Percentiles rank a stretch among this genome's conserved stretches.
These are phyloP conservation scores for Paramecium octaurelia DNA, from an alignment of 73 alveolate genomes.

Conservation along the genomic window DNA sequence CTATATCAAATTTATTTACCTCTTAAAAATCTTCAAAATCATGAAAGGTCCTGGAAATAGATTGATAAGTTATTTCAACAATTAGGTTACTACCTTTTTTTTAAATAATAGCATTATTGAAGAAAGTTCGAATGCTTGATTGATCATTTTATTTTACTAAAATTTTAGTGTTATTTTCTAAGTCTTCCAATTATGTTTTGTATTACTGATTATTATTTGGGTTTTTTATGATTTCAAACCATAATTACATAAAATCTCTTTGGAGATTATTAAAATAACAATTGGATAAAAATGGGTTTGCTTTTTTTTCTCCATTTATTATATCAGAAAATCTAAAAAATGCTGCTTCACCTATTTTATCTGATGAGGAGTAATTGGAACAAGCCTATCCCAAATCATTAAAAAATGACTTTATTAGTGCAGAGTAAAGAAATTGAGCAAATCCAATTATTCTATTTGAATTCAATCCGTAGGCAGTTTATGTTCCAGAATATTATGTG, in stretches of 20 bases:
- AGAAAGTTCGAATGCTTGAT: background rate
- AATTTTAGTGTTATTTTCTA: background rate
- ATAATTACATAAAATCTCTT: background rate
- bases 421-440: background rate
- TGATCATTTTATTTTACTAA: background rate
- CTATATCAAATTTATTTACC: no score
- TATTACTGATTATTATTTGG: no score
- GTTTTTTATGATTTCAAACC: background rate
- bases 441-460: background rate
- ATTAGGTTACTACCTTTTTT: no score
- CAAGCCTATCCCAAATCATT: background rate
- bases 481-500: no score
- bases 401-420: background rate
- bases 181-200: no score
- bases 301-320: background rate
- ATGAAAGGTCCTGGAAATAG: no score
- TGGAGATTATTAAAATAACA: background rate
- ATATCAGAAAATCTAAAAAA: background rate
- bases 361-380: background rate
- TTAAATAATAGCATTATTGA: no score
- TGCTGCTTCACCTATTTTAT: background rate
- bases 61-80: no score
- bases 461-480: no score
- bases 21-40: no score
- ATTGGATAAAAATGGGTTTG: background rate